Conservation (phyloP, 202 grass and related monocot species). For the Digitaria exilis region DNA sequence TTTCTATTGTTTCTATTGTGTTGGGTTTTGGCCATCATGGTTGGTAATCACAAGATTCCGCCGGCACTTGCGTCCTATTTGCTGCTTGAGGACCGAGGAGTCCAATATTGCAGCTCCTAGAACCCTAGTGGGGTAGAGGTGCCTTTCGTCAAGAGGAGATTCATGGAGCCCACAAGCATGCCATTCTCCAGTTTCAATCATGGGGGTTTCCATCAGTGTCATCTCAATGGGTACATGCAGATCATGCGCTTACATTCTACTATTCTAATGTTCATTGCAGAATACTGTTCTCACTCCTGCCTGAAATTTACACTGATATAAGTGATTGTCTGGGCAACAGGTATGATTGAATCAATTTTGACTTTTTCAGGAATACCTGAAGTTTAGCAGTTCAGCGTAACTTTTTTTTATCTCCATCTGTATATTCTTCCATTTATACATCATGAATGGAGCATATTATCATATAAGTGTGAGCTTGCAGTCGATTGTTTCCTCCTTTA, state of each 20-base stretch:
- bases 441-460: not conserved
- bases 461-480: not conserved
- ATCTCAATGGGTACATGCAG: constrained; percentile 11
- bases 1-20: constrained; percentile 12
- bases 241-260: constrained; percentile 25
- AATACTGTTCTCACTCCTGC: not conserved
- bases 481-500: not conserved
- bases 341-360: not conserved
- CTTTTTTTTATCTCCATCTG: too few species aligned
- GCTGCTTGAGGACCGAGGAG: not conserved
- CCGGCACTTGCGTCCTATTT: constrained; percentile 35
- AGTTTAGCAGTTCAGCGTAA: too few species aligned
- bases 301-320: not conserved
- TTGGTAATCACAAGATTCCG: constrained; percentile 24
- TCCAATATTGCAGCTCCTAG: constrained; percentile 37
- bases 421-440: not conserved
- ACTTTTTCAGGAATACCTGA: not conserved
- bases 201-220: not conserved
- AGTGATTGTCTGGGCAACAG: not conserved
- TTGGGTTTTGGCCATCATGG: constrained; percentile 27
- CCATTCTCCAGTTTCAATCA: constrained; percentile 22
- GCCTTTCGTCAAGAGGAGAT: constrained; percentile 29
- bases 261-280: not conserved
- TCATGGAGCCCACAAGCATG: constrained; percentile 32
- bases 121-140: constrained; percentile 3